A percentile compares a stretch with the other conserved stretches of the same genome.
These are phyloP conservation scores for Pythium phragmitis DNA, from an alignment of 352 stramenopile genomes.

Conservation along the genomic window DNA sequence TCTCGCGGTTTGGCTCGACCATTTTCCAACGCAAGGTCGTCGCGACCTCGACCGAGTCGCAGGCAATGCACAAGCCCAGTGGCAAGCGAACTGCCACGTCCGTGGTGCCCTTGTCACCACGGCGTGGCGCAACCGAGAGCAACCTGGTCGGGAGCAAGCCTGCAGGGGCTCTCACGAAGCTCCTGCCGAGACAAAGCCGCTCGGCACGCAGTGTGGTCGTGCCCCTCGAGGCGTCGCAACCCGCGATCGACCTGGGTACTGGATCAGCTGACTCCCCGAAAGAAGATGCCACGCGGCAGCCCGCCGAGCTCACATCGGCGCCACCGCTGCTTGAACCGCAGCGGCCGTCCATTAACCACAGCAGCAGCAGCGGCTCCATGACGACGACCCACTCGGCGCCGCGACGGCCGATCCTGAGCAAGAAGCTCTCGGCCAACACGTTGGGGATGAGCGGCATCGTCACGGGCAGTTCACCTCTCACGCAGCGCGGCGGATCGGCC, in stretches of 20 bases:
- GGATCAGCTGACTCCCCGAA: neutral
- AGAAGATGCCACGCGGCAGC: constrained; percentile 1
- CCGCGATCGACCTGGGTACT: neutral
- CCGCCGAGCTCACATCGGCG: neutral
- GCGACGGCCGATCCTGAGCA: constrained; percentile 12
- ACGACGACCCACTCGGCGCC: neutral
- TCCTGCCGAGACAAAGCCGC: neutral
- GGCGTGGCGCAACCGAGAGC: constrained; percentile 13
- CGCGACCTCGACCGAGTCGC: neutral
- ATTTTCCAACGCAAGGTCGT: constrained; percentile 23
- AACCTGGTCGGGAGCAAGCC: constrained; percentile 5
- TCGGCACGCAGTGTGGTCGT: constrained; percentile 6
- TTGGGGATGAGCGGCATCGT: neutral
- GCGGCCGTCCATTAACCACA: neutral
- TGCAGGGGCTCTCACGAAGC: constrained; percentile 2
- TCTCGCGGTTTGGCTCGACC: constrained; percentile 17
- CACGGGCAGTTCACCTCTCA: neutral
- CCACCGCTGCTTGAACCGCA: constrained; percentile 5
- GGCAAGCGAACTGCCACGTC: too few relatives aligned
- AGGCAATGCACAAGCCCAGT: too few relatives aligned
- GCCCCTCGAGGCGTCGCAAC: neutral
- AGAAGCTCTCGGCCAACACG: constrained; percentile 15
- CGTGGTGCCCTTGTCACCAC: neutral
- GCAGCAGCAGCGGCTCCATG: neutral
- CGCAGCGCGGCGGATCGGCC: neutral